Evolutionary conservation across 768 basidiomycete species (phyloP), one percentile per base, ranked within the genome.

Genomic region (Pholiota molesta): DNA sequence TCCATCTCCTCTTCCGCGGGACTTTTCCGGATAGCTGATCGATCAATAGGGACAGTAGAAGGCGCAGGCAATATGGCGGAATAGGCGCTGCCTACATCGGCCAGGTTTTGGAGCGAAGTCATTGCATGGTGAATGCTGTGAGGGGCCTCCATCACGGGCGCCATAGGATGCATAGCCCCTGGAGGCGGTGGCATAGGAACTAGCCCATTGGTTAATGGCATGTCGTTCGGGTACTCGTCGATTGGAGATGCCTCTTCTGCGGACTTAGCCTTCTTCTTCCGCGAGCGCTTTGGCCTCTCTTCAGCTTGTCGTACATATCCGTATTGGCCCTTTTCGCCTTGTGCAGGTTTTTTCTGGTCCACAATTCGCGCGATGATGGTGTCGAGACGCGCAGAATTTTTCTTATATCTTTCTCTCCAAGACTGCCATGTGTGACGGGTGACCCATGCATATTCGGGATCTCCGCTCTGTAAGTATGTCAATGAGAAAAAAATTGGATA

Each of bases 401-500:
- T 94, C 78, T 94, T 93, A 77, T 94, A 94, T 29, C 92, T 81
- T 69, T 94, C 92, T 28, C 92, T 84, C 92, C 92, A 94, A 16
- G 92, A 94, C 65, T 93, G 91, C 92, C 92, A 94, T 2, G 91
- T 92, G 71, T 94, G 92, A 16, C 91, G 86, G 26, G 78, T 81
- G 19, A 92, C 92, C 92, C 92, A 94, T 0, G 83, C 78, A 67
- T 86, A 92, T 64, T 91, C 90, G 1, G 90, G 87, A 63, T 92
- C 88, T 54, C 75, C 74, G 52, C 78, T 79, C 91, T 92, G 65
- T 14, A 26, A 59, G 35, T 45, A 45, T 37, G 49, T 55, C 7
- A 4, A 59, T 52, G 33, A 60, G 3, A 13, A 19, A 11, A 11
- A 59, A 10, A 52, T 16, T 11, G 11, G 35, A 17, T 52, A n/a